phyloP scores from a whole-genome alignment of 2,329 filamentous ascomycete genomes.

The Hirsutella rhossiliensis region DNA sequence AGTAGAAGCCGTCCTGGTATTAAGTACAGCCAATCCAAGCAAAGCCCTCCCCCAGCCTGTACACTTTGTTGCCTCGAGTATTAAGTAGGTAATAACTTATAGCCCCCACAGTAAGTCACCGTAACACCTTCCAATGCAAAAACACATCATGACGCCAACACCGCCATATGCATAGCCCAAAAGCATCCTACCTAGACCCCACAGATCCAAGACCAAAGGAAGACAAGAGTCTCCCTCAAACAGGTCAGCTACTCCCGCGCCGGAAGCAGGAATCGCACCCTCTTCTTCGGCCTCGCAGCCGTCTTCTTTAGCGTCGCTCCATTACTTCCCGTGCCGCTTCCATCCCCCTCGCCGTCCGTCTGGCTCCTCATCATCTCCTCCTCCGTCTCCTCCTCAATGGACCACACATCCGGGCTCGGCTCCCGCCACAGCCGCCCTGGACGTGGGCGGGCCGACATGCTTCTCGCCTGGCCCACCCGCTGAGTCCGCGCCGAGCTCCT shows the following conservation, averaged over 20 bases:
- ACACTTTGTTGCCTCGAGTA: too few relatives aligned
- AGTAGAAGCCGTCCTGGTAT: too few relatives aligned
- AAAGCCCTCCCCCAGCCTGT: too few relatives aligned
- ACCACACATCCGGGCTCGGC: constrained; percentile 48
- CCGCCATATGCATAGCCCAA: too few relatives aligned
- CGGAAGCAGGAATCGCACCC: constrained; percentile 42
- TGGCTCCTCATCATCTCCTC: constrained; percentile 36
- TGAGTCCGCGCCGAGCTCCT: constrained; percentile 14
- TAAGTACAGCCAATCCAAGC: too few relatives aligned
- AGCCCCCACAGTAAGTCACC: too few relatives aligned
- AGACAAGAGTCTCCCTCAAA: too few relatives aligned
- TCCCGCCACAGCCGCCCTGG: constrained; percentile 38
- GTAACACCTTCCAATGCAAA: too few relatives aligned
- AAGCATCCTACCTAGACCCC: too few relatives aligned
- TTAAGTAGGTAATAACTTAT: too few relatives aligned
- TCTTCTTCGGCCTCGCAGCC: constrained; percentile 41
- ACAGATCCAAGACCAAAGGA: too few relatives aligned
- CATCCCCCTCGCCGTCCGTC: constrained; percentile 15
- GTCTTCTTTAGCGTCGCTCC: constrained; percentile 14
- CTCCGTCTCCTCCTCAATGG: constrained; percentile 47
- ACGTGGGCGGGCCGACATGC: constrained; percentile 19
- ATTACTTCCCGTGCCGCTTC: constrained; percentile 14
- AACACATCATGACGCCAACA: too few relatives aligned
- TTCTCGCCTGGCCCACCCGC: constrained; percentile 11
- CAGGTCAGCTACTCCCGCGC: constrained; percentile 21